These are phyloP conservation scores for Begonia peltatifolia DNA, from an alignment of 306 rosid species.

Conservation along the genomic window DNA sequence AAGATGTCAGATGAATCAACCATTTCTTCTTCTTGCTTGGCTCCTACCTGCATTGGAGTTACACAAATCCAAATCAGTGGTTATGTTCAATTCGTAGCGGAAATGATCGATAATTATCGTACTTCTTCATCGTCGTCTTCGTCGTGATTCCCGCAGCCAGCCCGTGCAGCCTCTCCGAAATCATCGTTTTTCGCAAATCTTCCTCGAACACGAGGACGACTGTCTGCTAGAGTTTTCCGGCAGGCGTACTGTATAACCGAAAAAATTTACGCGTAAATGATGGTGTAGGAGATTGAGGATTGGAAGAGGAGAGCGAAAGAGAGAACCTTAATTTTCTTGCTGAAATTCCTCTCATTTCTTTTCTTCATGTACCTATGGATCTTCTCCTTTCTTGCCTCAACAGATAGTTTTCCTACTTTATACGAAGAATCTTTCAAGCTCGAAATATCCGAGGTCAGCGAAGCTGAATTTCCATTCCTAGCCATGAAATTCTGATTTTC, in stretches of 20 bases:
- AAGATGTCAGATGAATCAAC: slow-evolving; percentile 91
- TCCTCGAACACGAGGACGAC: slow-evolving; percentile 95
- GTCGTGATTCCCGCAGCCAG: slow-evolving; percentile 45
- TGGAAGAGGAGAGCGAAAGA: neutral
- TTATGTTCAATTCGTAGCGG: too few relatives aligned
- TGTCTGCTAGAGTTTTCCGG: slow-evolving; percentile 88
- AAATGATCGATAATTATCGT: neutral
- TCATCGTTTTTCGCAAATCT: slow-evolving; percentile 95
- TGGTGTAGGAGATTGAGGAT: neutral
- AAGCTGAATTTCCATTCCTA: slow-evolving; percentile 38
- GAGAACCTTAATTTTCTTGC: slow-evolving; percentile 83
- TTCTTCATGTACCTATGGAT: slow-evolving; percentile 89
- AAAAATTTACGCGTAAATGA: neutral
- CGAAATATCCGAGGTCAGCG: slow-evolving; percentile 51
- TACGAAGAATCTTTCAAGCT: slow-evolving; percentile 53
- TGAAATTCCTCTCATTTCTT: slow-evolving; percentile 77
- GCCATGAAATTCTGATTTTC: slow-evolving; percentile 50
- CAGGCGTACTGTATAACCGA: slow-evolving; percentile 68
- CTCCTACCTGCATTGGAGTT: slow-evolving; percentile 42
- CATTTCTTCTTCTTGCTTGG: slow-evolving; percentile 90
- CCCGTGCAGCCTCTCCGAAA: slow-evolving; percentile 54
- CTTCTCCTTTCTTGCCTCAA: slow-evolving; percentile 82
- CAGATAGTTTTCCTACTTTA: slow-evolving; percentile 80
- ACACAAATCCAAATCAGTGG: too few relatives aligned
- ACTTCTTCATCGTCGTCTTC: slow-evolving; percentile 85